Base-by-base conservation (phyloP, 2,329 filamentous ascomycete species). In the Claviceps digitariae region DNA sequence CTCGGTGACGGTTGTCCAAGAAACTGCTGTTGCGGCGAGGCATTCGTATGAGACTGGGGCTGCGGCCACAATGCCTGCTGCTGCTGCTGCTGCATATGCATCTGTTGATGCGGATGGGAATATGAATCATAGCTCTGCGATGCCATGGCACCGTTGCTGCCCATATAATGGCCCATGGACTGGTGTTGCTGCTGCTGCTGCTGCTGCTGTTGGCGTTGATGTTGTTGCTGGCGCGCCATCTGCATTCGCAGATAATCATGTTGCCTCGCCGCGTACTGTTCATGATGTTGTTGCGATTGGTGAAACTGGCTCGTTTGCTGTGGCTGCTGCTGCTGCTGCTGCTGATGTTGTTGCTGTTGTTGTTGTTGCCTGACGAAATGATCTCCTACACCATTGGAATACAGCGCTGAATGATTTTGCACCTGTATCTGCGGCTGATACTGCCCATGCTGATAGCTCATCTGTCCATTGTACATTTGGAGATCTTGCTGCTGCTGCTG, bases 401-500 rank as follows among this genome's bases (percentile, higher is more conserved):
- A 56, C 23, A 54, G 46, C 31, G 40, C 46, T n/a, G 56, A 57
- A n/a, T 60, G 59, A 25, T 59, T 59, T 29, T 58, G 59, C 48
- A 53, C 57, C 27, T 57, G 55, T 40, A 54, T 58, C 21, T 59
- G 57, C 31, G 64, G 64, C 10, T 61, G 62, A 25, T 59, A 60
- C 21, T 57, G 58, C 47, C 21, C 38, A 41, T 63, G 60, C 20
- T 59, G 59, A 43, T 60, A 62, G 48, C 58, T 57, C 21, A 57
- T 58, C 36, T 61, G 60, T 20, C 54, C 55, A n/a, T 59, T 59
- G 15, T 61, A 62, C 52, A 63, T 57, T 29, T 60, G 59, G 25
- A 47, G 53, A 38, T 55, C 46, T 9, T 54, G 25, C 15, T 47
- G 27, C 45, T 60, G 59, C 23, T 49, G 53, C 49, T 48, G 48